phyloP scores from a whole-genome alignment of 2,329 filamentous ascomycete species.

The Neoscytalidium dimidiatum region DNA sequence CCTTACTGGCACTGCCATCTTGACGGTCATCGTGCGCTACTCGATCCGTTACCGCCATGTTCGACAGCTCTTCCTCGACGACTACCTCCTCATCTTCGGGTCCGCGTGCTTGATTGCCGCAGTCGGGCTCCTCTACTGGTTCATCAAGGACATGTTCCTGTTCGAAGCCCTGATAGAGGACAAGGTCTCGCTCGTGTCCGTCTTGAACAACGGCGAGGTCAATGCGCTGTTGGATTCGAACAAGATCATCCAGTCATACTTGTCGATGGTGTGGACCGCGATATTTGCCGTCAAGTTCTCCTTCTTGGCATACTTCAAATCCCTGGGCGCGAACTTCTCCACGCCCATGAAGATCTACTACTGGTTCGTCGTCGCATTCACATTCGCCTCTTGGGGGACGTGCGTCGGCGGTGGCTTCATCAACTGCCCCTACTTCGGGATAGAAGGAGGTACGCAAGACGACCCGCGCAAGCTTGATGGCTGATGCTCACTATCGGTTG shows the following conservation, averaged over 20 bases:
- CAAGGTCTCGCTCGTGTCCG: neutral
- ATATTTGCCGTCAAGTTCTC: constrained; percentile 18
- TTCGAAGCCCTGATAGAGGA: neutral
- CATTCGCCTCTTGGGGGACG: neutral
- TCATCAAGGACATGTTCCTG: neutral
- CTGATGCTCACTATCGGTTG: neutral
- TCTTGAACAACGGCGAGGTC: too few species aligned
- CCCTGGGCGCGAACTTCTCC: neutral
- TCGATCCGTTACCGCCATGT: neutral
- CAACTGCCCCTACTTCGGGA: constrained; percentile 9
- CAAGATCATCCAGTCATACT: neutral
- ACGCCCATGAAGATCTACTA: neutral
- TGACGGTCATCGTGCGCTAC: neutral
- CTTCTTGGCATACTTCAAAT: constrained; percentile 11
- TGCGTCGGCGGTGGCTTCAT: neutral
- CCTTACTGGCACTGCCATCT: neutral
- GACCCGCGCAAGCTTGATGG: neutral
- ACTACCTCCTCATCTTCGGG: neutral
- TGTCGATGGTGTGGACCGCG: constrained; percentile 10
- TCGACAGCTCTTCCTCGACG: neutral
- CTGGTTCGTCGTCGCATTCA: constrained; percentile 13
- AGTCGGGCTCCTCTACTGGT: neutral
- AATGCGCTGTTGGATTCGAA: neutral
- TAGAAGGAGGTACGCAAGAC: neutral
- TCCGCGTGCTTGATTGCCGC: neutral